Percentiles rank a stretch among this genome's conserved stretches.
phyloP scores from a whole-genome alignment of 2,329 filamentous ascomycete species.

The Ophiobolus disseminans region DNA sequence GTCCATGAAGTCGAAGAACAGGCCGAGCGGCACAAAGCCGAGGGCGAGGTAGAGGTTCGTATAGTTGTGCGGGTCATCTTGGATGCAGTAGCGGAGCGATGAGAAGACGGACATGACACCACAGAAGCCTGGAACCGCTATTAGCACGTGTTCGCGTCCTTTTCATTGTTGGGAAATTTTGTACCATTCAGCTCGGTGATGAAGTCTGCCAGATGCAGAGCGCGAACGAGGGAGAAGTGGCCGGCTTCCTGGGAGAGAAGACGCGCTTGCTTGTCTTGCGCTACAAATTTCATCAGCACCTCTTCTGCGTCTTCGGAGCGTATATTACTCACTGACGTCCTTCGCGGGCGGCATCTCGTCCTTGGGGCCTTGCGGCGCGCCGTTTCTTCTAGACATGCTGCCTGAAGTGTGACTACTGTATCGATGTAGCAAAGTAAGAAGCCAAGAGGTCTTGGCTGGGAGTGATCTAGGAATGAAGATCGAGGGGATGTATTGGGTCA shows the following conservation, averaged over 20 bases:
- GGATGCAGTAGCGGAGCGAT: constrained; percentile 89
- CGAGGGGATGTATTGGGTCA: neutral
- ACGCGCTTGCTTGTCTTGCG: constrained; percentile 76
- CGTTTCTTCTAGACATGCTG: constrained; percentile 69
- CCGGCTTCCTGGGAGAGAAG: constrained; percentile 73
- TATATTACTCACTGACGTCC: constrained; percentile 51
- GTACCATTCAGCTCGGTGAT: constrained; percentile 81
- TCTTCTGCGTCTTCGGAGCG: neutral
- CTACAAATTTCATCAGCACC: constrained; percentile 51
- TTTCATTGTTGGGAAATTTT: neutral
- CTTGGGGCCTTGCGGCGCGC: constrained; percentile 59
- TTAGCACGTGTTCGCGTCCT: constrained; percentile 1
- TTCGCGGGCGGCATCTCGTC: constrained; percentile 44
- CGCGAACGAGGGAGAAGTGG: constrained; percentile 69
- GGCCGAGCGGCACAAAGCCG: constrained; percentile 79
- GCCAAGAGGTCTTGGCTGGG: constrained; percentile 9
- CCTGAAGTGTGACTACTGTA: neutral
- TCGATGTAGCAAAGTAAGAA: neutral
- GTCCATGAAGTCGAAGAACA: constrained; percentile 99
- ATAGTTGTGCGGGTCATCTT: constrained; percentile 67
- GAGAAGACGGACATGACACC: constrained; percentile 96
- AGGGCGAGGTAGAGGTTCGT: constrained; percentile 82
- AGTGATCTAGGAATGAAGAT: constrained; percentile 2
- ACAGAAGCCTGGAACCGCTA: constrained; percentile 68
- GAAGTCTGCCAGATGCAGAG: constrained; percentile 79